Evolutionary conservation across 345 rosid species (phyloP), one percentile per base, ranked within the genome.

Genomic region (Melaleuca alternifolia): DNA sequence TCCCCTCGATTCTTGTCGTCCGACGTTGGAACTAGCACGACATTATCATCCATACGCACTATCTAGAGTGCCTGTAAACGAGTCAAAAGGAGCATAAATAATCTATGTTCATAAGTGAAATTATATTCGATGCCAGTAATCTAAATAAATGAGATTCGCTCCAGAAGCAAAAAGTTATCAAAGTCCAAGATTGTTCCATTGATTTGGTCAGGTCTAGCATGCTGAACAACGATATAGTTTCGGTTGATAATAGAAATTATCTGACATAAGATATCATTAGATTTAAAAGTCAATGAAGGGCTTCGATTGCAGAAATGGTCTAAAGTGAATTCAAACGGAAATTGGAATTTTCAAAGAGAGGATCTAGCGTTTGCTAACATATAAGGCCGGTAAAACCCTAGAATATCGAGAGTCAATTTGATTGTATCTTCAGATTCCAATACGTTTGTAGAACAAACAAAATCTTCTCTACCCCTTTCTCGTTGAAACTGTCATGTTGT

Each of bases 401-500:
- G 84, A 82, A 82, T 82, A 26, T 24, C 84, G 51, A 81, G 11
- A 16, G 20, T 50, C 84, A 11, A 82, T 24, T 50, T 28, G 54
- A 33, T 33, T 54, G 41, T 50, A 87, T 87, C 59, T 83, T 85
- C 53, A 82, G 71, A 88, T 82, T 88, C 77, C 61, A 75, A 86
- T 88, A 88, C 88, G 23, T 86, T 82, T 48, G 50, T 87, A 83
- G 26, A 51, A 83, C 44, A 52, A 52, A 51, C n/a, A 18, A 51
- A n/a, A 50, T 83, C 46, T n/a, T n/a, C 37, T 83, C 16, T 71
- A 33, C 33, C 79, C 24, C 10, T 46, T 71, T 21, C 48, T 71
- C 33, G 48, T 71, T 37, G 48, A 10, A 41, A 41, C 26, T 37
- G 26, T 37, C 18, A 37, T 37, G 48, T 71, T 37, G 79, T 5